A percentile compares a stretch with the other conserved stretches of the same genome.
These are phyloP conservation scores for Gossypium ekmanianum DNA, from an alignment of 345 rosid genomes.

Conservation along the genomic window DNA sequence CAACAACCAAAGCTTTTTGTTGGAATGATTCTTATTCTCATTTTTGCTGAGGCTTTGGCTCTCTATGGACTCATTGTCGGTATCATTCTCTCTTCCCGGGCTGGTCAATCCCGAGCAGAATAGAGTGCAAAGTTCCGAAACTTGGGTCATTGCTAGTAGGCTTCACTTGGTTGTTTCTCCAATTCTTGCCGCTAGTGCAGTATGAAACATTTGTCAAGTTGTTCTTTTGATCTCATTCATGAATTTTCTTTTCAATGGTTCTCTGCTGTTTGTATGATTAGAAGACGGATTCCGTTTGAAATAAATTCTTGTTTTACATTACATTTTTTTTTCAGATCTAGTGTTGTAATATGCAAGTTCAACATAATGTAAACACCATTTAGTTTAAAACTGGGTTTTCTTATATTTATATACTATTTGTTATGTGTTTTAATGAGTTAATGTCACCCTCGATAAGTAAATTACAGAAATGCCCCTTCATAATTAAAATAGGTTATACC, in stretches of 20 bases:
- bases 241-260: neutral
- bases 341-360: neutral
- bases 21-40: slow-evolving; percentile 57
- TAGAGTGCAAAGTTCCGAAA: slow-evolving; percentile 4
- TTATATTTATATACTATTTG: too few species aligned
- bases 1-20: slow-evolving; percentile 57
- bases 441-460: too few species aligned
- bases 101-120: slow-evolving; percentile 23
- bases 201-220: neutral
- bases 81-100: slow-evolving; percentile 45
- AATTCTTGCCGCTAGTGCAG: neutral
- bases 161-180: neutral
- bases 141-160: neutral
- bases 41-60: slow-evolving; percentile 56
- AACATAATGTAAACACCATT: neutral
- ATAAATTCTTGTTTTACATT: neutral
- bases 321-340: neutral
- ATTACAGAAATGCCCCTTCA: too few species aligned
- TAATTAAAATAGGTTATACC: too few species aligned
- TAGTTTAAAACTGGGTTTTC: too few species aligned
- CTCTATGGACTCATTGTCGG: slow-evolving; percentile 53
- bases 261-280: slow-evolving; percentile 2
- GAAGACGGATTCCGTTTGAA: neutral
- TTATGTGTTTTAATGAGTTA: too few species aligned
- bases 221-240: neutral